phyloP scores from a whole-genome alignment of 768 basidiomycete species.

The Serendipita sp. region DNA sequence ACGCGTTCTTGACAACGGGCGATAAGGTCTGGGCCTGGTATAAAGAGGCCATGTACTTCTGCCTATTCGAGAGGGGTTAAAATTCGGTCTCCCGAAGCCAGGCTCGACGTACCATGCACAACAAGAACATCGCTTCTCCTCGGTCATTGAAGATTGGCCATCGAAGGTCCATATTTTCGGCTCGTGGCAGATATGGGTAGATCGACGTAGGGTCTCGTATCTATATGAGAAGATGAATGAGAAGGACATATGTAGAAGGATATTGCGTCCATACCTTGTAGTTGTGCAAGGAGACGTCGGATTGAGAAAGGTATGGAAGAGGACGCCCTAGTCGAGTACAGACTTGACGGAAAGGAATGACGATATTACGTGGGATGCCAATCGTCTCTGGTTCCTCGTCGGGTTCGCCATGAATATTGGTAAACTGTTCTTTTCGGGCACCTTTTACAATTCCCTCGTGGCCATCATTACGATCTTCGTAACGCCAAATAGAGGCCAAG shows the following conservation, averaged over 20 bases:
- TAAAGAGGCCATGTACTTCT: background rate
- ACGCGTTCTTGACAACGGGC: background rate
- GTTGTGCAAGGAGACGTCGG: background rate
- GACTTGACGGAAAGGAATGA: background rate
- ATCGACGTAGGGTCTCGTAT: background rate
- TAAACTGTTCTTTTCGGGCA: background rate
- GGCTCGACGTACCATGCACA: background rate
- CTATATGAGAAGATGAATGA: background rate
- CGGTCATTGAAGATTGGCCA: background rate
- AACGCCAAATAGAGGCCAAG: background rate
- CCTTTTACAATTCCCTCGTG: background rate
- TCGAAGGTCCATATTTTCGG: background rate
- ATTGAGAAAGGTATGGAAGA: background rate
- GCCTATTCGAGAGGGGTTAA: background rate
- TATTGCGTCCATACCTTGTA: background rate
- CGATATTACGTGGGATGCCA: background rate
- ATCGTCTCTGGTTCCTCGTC: constrained; percentile 1
- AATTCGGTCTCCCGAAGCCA: too few species aligned
- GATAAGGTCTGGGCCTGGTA: background rate
- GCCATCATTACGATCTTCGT: background rate
- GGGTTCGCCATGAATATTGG: background rate
- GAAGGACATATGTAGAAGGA: background rate
- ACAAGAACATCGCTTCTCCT: background rate
- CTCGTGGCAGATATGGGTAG: background rate
- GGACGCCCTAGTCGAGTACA: background rate